Base-by-base conservation (phyloP, 176 grass and related monocot genomes). In the Carex myosuroides region DNA sequence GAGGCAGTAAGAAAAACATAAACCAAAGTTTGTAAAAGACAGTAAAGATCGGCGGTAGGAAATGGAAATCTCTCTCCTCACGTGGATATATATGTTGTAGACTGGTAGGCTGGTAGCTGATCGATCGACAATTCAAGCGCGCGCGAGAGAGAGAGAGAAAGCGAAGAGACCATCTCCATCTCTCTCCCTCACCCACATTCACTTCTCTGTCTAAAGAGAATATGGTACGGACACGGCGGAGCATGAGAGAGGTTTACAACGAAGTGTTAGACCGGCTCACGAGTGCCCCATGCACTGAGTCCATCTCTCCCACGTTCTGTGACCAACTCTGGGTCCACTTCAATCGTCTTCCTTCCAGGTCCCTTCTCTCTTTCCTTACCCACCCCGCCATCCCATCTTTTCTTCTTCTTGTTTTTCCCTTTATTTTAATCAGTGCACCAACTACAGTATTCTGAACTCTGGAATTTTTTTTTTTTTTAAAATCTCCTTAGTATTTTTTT, bases 321-420 rank as follows among this genome's bases (percentile, higher is more conserved):
- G 61, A 83, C 8, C 61, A 83, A 62, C 80, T 83, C 61, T 83
- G 80, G 80, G 22, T 62, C 37, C 80, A 83, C 60, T 83, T 83
- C 24, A 61, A 83, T 83, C 80, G 80, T 16, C 80, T 83, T 13
- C 39, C 80, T 64, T 83, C 80, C 14, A 83, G 80, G 80, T 83
- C 80, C 37, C 20, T 12, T 50, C 41, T 54, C 37, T 68, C 41
- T 82, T 18, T 79, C 29, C 29, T 29, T 29, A 1, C 29, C 29
- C 29, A 29, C 33, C 33, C 4, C 33, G 3, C 53, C 35, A 21
- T 79, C 76, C n/a, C 26, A 24, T 59, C 24, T 63, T 20, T 22
- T 12, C 20, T 12, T 63, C 22, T 54, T 48, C 3, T 48, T 50
- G 42, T 2, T 29, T 58, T 30, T 79, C 53, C 53, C 3, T 29